phyloP scores from a whole-genome alignment of 495 filamentous ascomycete species.

The Penicillium maclennaniae region DNA sequence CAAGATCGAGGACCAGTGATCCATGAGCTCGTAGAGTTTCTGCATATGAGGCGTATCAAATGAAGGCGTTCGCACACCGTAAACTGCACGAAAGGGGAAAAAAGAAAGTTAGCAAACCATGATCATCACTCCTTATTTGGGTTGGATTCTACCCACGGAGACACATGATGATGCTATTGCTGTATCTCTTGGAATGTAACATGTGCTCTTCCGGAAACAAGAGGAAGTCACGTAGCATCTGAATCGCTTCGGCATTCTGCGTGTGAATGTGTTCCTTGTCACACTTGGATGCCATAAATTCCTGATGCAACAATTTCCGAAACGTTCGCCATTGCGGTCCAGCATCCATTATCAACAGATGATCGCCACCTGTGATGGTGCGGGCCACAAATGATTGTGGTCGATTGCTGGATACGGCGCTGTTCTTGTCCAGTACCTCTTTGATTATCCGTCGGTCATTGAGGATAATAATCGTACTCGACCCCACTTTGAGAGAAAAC shows the following conservation, averaged over 20 bases:
- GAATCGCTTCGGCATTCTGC: slow-evolving; percentile 43
- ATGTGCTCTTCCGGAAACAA: slow-evolving; percentile 36
- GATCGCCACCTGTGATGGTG: slow-evolving; percentile 43
- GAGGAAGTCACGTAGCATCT: slow-evolving; percentile 43
- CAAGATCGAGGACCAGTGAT: slow-evolving; percentile 45
- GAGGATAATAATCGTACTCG: slow-evolving; percentile 25
- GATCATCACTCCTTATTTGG: too few relatives aligned
- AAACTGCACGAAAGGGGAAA: too few relatives aligned
- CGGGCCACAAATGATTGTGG: slow-evolving; percentile 43
- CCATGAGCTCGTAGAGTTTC: slow-evolving; percentile 44
- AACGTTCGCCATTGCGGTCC: slow-evolving; percentile 36
- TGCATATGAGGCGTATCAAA: too few relatives aligned
- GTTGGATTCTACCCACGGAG: too few relatives aligned
- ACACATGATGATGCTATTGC: slow-evolving; percentile 45
- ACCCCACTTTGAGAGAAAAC: slow-evolving; percentile 4
- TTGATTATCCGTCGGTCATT: slow-evolving; percentile 32
- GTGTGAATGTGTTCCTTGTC: slow-evolving; percentile 39
- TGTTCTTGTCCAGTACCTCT: slow-evolving; percentile 43
- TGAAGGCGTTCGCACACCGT: too few relatives aligned
- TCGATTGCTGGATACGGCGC: slow-evolving; percentile 40
- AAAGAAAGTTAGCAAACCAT: too few relatives aligned
- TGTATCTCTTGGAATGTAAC: slow-evolving; percentile 43
- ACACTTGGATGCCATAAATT: slow-evolving; percentile 36
- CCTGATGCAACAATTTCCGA: slow-evolving; percentile 40
- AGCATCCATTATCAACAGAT: slow-evolving; percentile 46